These are phyloP conservation scores for Tuber microsphaerosporum DNA, from an alignment of 495 filamentous ascomycete genomes.

Conservation along the genomic window DNA sequence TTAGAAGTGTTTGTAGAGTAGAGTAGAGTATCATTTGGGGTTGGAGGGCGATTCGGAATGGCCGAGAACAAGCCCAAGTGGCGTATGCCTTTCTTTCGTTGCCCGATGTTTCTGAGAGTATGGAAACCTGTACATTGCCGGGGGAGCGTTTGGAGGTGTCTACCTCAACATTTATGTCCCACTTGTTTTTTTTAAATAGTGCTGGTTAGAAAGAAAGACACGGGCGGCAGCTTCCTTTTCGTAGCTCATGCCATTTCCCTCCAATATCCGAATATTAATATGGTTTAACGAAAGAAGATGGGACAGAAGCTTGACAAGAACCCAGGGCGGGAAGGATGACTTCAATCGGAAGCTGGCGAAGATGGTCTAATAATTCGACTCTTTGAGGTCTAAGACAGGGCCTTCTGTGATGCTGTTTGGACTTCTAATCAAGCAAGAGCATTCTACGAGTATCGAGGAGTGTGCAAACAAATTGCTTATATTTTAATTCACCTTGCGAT, in stretches of 20 bases:
- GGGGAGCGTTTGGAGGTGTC: not conserved
- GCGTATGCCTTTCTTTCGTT: not conserved
- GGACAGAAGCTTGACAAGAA: not conserved
- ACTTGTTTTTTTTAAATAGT: not conserved
- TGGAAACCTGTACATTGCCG: not conserved
- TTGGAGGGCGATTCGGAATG: not conserved
- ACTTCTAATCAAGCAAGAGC: not conserved
- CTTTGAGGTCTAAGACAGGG: not conserved
- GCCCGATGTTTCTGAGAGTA: not conserved
- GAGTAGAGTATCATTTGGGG: not conserved
- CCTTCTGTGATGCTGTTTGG: not conserved
- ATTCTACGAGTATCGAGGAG: not conserved
- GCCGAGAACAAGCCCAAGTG: not conserved
- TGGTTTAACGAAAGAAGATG: not conserved
- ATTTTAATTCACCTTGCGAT: not conserved
- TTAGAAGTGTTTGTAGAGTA: not conserved
- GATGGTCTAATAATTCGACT: not conserved
- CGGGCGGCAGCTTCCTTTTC: not conserved
- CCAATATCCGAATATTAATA: not conserved
- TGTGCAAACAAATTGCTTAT: not conserved
- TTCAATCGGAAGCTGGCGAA: not conserved
- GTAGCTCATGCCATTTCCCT: not conserved
- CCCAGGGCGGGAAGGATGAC: not conserved
- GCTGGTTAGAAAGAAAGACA: not conserved
- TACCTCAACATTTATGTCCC: not conserved